A percentile compares a stretch with the other conserved stretches of the same genome.
These are phyloP conservation scores for Geotrichum candidum DNA, from an alignment of 1,139 yeast species.

Conservation along the genomic window DNA sequence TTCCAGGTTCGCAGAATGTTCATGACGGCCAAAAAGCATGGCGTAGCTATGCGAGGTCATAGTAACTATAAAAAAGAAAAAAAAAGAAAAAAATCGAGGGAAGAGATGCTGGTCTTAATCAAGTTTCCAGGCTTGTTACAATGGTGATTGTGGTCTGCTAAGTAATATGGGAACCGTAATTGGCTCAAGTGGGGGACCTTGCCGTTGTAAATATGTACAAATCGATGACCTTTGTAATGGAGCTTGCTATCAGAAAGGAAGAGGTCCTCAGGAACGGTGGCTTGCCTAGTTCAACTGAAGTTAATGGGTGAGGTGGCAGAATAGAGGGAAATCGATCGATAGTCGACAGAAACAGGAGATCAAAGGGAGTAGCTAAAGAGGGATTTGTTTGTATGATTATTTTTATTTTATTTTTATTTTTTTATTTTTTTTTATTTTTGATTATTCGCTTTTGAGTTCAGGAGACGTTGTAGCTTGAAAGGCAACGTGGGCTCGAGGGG, in stretches of 20 bases:
- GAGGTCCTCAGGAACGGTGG: background rate
- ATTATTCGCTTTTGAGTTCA: background rate
- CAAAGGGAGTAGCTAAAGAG: background rate
- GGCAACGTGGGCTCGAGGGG: background rate
- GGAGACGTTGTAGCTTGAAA: background rate
- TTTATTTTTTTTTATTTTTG: background rate
- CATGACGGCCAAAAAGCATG: constrained; percentile 17
- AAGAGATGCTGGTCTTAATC: background rate
- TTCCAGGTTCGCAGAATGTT: constrained; percentile 15
- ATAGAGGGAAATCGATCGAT: background rate
- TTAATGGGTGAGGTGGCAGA: background rate
- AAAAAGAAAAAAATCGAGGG: background rate
- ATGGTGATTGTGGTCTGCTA: background rate
- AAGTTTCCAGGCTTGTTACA: background rate
- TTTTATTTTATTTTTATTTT: background rate
- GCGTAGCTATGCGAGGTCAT: constrained; percentile 8
- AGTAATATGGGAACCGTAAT: background rate
- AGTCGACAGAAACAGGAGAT: background rate
- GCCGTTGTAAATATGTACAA: background rate
- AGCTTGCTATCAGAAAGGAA: background rate
- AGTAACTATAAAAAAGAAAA: background rate
- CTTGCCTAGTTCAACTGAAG: background rate
- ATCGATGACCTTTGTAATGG: background rate
- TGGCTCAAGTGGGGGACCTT: background rate
- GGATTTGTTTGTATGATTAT: background rate